Base-by-base conservation (phyloP, 805 yeast genomes). In the Komagataella pseudopastoris region DNA sequence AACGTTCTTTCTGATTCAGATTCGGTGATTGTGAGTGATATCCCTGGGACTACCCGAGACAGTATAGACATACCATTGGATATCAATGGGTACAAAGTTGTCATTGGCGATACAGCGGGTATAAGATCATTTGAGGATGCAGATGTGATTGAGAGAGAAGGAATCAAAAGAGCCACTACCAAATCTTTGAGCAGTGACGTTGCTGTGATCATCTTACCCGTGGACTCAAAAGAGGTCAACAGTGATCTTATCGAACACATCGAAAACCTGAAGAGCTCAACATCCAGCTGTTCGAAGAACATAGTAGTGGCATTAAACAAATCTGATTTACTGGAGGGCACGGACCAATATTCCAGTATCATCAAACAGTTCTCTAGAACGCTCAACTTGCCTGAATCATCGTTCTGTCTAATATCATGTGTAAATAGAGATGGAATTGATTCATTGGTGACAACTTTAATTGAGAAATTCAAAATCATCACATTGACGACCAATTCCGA, bases 41-140 rank as follows among this genome's bases (percentile, higher is more conserved):
- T 86, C 4, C 95, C 96, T 1, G 99, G 99, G 0, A 93, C 99
- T 0, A 93, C 99, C 0, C 73, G 99, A 59, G 99, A 93, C 60
- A 69, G 87, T 0, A 76, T 93, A 22, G 95, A 89, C 56, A 78
- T 88, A 1, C 85, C 88, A 0, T 61, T 93, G 24, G 90, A 90
- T 60, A 77, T 93, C 2, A 75, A 76, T 39, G 99, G 99, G 0
- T 88, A 74, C 63, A 91, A 90, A 62, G 84, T 88, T 0, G 72
- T 88, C 2, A 65, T 90, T 20, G 88, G 95, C 3, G 99, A 93
- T 63, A 90, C 98, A 0, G 99, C 99, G 0, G 99, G 99, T 0
- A 77, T 93, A 4, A 66, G 98, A 53, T 64, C 71, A 8, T 53
- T 70, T 0, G 59, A 68, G 0, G 63, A 68, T 22, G 61, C 66